Base-by-base conservation (phyloP, 805 yeast genomes). In the Brettanomyces naardenensis region DNA sequence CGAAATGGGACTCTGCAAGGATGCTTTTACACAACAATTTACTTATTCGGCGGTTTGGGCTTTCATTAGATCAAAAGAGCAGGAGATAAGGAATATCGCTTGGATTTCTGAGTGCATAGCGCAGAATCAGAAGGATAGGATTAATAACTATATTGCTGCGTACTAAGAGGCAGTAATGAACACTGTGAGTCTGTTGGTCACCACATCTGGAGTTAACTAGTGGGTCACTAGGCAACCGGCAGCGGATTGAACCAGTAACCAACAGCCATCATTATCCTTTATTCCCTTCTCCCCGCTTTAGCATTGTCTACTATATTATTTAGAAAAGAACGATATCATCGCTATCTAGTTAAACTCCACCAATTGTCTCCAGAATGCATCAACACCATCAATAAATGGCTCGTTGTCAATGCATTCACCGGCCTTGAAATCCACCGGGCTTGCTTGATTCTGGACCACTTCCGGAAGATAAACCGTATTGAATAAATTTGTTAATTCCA, bases 41-140 rank as follows among this genome's bases (percentile, higher is more conserved):
- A 78, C 96, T 14, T 74, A 83, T 51, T 74, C 88, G 28, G 82
- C 95, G 2, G 70, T 92, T 40, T 92, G 96, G 92, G 95, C 96
- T 5, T 92, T 96, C 95, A 74, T 94, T 56, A 83, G 87, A 62
- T 81, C 95, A 14, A 84, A 83, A 55, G 98, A 92, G 63, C 98
- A 94, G 64, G 99, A 92, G 62, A 78, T 94, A 42, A 76, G 98
- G 63, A 92, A 92, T 60, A 82, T 92, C 48, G 87, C 97, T n/a
- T 92, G 99, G 99, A 90, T 92, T 40, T 95, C 97, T 35, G 99
- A 92, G 66, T 92, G 99, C 69, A 92, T 92, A 66, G 96, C 97
- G 23, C 98, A 94, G 62, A 89, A 88, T 59, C 99, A 92, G 70
- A 86, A 88, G 66, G 94, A 86, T 57, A 77, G 96, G 61, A 86